phyloP scores from a whole-genome alignment of 495 filamentous ascomycete species.

The Hapsidospora chrysogenum region DNA sequence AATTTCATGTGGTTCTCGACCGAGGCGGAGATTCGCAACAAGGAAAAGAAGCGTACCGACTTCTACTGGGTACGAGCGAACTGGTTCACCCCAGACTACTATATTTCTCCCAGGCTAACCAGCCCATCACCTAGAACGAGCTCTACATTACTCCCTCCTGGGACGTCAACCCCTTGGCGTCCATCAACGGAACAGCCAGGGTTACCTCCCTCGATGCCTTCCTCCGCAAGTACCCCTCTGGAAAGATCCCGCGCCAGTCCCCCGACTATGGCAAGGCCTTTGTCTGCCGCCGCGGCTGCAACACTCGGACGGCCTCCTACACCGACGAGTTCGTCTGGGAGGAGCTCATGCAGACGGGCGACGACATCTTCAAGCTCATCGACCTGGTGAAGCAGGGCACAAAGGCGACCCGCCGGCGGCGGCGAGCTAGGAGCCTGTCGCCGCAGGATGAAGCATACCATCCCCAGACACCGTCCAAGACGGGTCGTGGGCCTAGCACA shows the following conservation, averaged over 20 bases:
- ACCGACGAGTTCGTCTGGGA: slow-evolving; percentile 91
- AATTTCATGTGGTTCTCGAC: slow-evolving; percentile 85
- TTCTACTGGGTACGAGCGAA: slow-evolving; percentile 38
- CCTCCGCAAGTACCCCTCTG: slow-evolving; percentile 50
- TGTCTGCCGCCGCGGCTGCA: slow-evolving; percentile 77
- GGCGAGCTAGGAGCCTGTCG: slow-evolving; percentile 1
- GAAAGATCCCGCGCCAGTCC: slow-evolving; percentile 55
- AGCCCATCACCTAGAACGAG: slow-evolving; percentile 46
- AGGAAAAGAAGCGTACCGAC: slow-evolving; percentile 69
- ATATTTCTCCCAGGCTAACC: slow-evolving; percentile 2
- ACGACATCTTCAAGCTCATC: slow-evolving; percentile 44
- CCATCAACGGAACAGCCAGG: slow-evolving; percentile 75
- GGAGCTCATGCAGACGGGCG: slow-evolving; percentile 46
- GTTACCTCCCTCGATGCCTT: slow-evolving; percentile 61
- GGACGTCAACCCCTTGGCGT: slow-evolving; percentile 71
- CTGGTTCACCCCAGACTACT: background rate
- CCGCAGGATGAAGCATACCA: background rate
- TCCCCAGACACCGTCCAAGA: slow-evolving; percentile 17
- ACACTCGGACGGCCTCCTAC: slow-evolving; percentile 73
- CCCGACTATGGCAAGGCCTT: slow-evolving; percentile 78
- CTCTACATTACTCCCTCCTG: slow-evolving; percentile 76
- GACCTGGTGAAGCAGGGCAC: slow-evolving; percentile 51
- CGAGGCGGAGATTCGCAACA: slow-evolving; percentile 69
- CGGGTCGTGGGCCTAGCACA: background rate
- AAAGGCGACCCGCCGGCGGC: slow-evolving; percentile 49